phyloP scores from a whole-genome alignment of 768 basidiomycete species.

The Nidula microcarpa region DNA sequence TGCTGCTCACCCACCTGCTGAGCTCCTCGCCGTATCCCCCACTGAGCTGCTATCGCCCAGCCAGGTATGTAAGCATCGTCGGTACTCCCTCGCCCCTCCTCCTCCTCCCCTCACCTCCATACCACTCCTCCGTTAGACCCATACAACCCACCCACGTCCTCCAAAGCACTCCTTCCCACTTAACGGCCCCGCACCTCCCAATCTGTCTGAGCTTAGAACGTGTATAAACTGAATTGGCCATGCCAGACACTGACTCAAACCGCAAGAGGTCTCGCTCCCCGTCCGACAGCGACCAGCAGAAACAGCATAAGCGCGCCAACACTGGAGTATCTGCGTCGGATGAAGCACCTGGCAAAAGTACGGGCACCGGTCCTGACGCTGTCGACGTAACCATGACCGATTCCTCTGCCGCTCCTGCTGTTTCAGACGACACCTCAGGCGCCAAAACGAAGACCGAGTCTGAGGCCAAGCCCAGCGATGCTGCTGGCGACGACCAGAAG shows the following conservation, averaged over 20 bases:
- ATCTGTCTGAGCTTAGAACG: constrained; percentile 13
- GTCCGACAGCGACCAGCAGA: constrained; percentile 76
- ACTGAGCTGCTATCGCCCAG: not conserved
- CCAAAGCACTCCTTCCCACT: constrained; percentile 36
- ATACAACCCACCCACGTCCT: constrained; percentile 30
- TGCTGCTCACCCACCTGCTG: not conserved
- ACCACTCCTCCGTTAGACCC: constrained; percentile 53
- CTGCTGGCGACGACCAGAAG: constrained; percentile 33
- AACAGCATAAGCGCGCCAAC: constrained; percentile 81
- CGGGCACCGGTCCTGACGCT: constrained; percentile 39
- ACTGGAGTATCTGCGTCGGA: constrained; percentile 67
- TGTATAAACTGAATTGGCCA: constrained; percentile 58
- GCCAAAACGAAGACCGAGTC: constrained; percentile 18
- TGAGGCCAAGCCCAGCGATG: constrained; percentile 28
- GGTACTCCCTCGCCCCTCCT: constrained; percentile 29
- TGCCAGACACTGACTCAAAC: constrained; percentile 83
- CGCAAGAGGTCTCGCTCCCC: constrained; percentile 87
- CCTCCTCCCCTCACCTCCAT: constrained; percentile 58
- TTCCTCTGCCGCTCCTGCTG: constrained; percentile 41
- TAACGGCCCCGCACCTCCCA: constrained; percentile 36
- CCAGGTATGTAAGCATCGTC: constrained; percentile 24
- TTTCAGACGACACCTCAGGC: constrained; percentile 51
- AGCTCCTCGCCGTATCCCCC: not conserved
- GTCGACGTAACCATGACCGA: constrained; percentile 70
- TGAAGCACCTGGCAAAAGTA: constrained; percentile 52